phyloP scores from a whole-genome alignment of 352 stramenopile genomes.

The Pythium pyrilobum region DNA sequence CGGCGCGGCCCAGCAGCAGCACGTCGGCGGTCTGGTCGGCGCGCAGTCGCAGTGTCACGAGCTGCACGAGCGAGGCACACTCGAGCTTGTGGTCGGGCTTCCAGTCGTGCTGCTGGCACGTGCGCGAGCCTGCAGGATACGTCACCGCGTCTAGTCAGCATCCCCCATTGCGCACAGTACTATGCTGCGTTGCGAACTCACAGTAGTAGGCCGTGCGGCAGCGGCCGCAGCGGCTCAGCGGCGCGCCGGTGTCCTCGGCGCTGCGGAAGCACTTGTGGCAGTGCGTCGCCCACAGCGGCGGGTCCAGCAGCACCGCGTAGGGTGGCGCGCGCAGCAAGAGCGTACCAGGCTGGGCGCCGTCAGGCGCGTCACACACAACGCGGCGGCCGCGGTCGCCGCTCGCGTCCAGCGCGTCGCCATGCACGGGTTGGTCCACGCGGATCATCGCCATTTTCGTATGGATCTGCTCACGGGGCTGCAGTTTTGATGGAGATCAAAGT shows the following conservation, averaged over 20 bases:
- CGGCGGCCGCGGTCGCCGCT: constrained; percentile 30
- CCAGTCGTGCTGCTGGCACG: constrained; percentile 65
- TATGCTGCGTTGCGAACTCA: no score
- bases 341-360: constrained; percentile 18
- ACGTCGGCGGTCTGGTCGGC: constrained; percentile 42
- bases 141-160: no score
- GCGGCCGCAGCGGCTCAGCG: constrained; percentile 50
- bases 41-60: constrained; percentile 30
- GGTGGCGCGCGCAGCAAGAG: constrained; percentile 28
- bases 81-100: constrained; percentile 52
- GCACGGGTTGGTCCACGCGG: neutral
- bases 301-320: constrained; percentile 39
- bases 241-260: neutral
- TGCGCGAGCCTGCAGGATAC: constrained; percentile 58
- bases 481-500: neutral
- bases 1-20: constrained; percentile 47
- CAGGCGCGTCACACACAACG: constrained; percentile 17
- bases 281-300: constrained; percentile 45
- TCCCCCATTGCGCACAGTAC: neutral
- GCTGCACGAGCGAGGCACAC: constrained; percentile 39
- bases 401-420: neutral
- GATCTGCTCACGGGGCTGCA: no score
- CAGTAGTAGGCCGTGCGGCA: constrained; percentile 63
- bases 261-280: constrained; percentile 60
- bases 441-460: neutral